Evolutionary conservation across 192 early-diverging fungal species (phyloP).

Genomic region (Powellomyces hirtus): DNA sequence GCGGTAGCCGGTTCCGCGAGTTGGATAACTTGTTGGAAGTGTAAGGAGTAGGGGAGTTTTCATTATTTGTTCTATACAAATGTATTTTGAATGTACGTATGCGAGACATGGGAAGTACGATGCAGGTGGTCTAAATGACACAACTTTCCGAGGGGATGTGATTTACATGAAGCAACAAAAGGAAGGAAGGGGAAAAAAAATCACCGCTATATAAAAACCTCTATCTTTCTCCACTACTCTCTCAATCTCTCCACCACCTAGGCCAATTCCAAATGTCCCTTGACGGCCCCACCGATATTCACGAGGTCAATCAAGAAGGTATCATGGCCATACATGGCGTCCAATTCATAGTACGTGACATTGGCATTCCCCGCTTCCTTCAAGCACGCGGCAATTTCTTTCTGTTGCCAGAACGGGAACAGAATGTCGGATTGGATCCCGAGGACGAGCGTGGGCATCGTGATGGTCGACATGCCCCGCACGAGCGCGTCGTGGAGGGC

Average conservation of each 20-base stretch:
- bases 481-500: constrained; percentile 53
- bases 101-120: no score
- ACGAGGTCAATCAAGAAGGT: constrained; percentile 90
- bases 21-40: no score
- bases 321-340: constrained; percentile 96
- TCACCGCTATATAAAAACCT: no score
- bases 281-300: constrained; percentile 91
- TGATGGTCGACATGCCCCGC: constrained; percentile 64
- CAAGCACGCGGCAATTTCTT: constrained; percentile 90
- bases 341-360: constrained; percentile 96
- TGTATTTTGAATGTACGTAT: no score
- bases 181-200: no score
- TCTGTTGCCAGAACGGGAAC: constrained; percentile 94
- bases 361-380: constrained; percentile 77
- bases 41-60: no score
- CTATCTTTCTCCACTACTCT: not conserved
- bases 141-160: no score
- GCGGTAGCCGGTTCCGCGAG: no score
- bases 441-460: constrained; percentile 83
- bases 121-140: no score
- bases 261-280: constrained; percentile 63
- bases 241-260: not conserved
- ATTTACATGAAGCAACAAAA: no score
- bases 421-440: constrained; percentile 95
- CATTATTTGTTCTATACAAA: no score